Conservation (phyloP, 2,329 filamentous ascomycete species). For the Cercospora janseana region DNA sequence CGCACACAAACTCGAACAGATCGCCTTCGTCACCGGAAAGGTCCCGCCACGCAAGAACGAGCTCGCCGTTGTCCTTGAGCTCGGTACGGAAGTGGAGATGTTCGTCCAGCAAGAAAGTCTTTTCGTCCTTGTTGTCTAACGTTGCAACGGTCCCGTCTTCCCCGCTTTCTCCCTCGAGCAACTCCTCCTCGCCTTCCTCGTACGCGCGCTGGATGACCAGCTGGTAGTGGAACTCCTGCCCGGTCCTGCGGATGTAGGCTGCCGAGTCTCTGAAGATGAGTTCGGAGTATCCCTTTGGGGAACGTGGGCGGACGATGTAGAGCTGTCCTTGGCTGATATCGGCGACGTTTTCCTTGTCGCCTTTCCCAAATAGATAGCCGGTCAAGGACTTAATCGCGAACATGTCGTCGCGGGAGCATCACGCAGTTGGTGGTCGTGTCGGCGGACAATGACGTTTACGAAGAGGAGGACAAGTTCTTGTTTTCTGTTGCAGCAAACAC, state of each 20-base stretch:
- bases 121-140: constrained; percentile 92
- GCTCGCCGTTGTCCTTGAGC: constrained; percentile 73
- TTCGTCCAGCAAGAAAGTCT: constrained; percentile 94
- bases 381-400: constrained; percentile 38
- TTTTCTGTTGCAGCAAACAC: neutral
- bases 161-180: constrained; percentile 82
- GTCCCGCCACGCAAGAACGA: constrained; percentile 91
- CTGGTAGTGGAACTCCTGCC: constrained; percentile 95
- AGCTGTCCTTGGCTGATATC: constrained; percentile 94
- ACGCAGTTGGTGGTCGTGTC: neutral
- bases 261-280: constrained; percentile 96
- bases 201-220: constrained; percentile 94
- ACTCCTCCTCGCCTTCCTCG: constrained; percentile 93
- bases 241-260: constrained; percentile 86
- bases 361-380: constrained; percentile 88
- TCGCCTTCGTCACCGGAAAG: constrained; percentile 90
- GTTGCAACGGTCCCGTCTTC: constrained; percentile 66
- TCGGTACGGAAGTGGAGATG: constrained; percentile 83
- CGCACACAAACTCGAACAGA: constrained; percentile 97
- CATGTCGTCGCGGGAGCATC: constrained; percentile 26
- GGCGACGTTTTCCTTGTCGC: constrained; percentile 86
- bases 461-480: neutral
- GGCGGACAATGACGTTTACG: neutral
- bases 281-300: constrained; percentile 96
- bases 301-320: constrained; percentile 91